Percentiles rank a stretch among this genome's conserved stretches.
These are phyloP conservation scores for Galium porrigens DNA, from an alignment of 305 asterid genomes.

Conservation along the genomic window DNA sequence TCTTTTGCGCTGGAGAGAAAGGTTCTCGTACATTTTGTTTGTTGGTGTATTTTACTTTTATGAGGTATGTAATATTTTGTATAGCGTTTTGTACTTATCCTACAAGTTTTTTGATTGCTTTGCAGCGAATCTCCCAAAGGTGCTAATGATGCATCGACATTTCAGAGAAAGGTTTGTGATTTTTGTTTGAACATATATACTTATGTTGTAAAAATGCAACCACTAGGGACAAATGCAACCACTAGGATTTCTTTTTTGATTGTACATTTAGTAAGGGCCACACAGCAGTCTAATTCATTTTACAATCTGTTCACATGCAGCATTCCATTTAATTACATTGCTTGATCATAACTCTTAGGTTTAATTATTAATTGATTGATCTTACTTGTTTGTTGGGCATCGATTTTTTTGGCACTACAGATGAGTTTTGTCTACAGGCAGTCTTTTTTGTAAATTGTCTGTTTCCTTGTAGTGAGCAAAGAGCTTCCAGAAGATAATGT, in stretches of 20 bases:
- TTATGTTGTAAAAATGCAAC: constrained; percentile 3
- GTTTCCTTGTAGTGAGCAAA: background rate
- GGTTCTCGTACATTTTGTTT: constrained; percentile 25
- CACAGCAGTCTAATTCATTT: background rate
- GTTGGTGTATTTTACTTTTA: background rate
- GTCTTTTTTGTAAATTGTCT: background rate
- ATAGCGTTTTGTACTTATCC: constrained; percentile 7
- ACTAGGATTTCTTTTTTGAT: background rate
- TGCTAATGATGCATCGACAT: constrained; percentile 91
- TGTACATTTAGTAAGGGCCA: background rate
- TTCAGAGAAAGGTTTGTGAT: constrained; percentile 81
- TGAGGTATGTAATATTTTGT: background rate
- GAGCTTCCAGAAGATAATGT: background rate
- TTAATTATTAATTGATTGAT: background rate
- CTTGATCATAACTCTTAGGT: background rate
- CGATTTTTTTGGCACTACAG: background rate
- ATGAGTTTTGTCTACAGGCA: background rate
- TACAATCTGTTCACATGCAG: background rate
- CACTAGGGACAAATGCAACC: background rate
- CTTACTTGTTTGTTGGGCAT: background rate
- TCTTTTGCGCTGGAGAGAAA: constrained; percentile 89
- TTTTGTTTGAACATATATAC: constrained; percentile 6
- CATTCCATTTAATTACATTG: background rate
- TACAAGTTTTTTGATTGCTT: constrained; percentile 15
- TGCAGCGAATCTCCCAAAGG: constrained; percentile 99